These are phyloP conservation scores for Monilinia vaccinii-corymbosi DNA, from an alignment of 2,329 filamentous ascomycete species.

Conservation along the genomic window DNA sequence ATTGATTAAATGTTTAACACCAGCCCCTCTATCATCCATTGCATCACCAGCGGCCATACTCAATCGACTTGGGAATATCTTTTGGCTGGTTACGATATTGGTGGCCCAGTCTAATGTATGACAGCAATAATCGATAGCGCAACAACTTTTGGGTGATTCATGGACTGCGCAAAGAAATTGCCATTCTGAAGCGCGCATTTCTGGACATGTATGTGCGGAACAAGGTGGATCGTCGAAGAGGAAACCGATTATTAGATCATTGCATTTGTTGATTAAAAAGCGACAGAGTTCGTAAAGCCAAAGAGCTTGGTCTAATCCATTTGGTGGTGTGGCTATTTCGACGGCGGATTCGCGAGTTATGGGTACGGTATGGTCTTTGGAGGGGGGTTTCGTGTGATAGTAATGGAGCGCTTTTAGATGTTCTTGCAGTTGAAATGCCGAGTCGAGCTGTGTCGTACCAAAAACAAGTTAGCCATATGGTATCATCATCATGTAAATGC, in stretches of 20 bases:
- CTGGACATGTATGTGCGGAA: constrained; percentile 80
- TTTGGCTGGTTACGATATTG: constrained; percentile 86
- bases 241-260: constrained; percentile 83
- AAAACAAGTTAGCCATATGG: constrained; percentile 15
- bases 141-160: constrained; percentile 92
- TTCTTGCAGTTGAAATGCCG: constrained; percentile 93
- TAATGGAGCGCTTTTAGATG: constrained; percentile 90
- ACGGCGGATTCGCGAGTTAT: constrained; percentile 69
- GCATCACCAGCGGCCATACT: constrained; percentile 32
- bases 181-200: constrained; percentile 99
- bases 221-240: constrained; percentile 87
- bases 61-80: constrained; percentile 80
- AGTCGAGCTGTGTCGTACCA: constrained; percentile 63
- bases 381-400: constrained; percentile 58
- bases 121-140: constrained; percentile 97
- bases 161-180: constrained; percentile 98
- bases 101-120: constrained; percentile 98
- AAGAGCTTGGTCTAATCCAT: constrained; percentile 72
- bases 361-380: constrained; percentile 52
- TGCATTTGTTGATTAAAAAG: constrained; percentile 90
- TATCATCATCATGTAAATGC: constrained; percentile 1
- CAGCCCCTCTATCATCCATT: constrained; percentile 51
- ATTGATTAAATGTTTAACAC: constrained; percentile 80
- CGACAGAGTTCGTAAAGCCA: constrained; percentile 98
- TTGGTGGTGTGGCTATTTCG: constrained; percentile 69